Percentiles rank a stretch among this genome's conserved stretches.
Conservation (phyloP, 1,284 basidiomycete genomes). For the Apiotrichum gamsii region DNA sequence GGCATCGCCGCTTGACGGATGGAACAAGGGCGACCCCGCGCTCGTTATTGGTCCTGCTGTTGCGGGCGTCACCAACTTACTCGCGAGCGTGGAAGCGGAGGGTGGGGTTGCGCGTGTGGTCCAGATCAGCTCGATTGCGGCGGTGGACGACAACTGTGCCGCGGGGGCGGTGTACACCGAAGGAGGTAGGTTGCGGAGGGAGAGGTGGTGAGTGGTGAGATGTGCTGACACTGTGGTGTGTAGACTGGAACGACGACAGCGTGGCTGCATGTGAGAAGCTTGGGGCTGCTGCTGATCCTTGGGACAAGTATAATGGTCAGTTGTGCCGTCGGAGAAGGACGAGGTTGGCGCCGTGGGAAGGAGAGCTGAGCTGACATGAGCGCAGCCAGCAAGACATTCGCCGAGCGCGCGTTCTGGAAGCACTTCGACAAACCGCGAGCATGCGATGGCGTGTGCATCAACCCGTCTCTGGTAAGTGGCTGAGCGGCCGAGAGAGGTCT, state of each 20-base stretch:
- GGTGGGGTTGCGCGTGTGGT: background rate
- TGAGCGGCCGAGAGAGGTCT: no score
- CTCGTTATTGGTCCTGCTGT: background rate
- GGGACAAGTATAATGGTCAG: slow-evolving; percentile 49
- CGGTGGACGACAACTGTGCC: background rate
- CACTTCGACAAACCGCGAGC: slow-evolving; percentile 53
- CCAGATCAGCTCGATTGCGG: background rate
- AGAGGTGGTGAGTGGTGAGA: background rate
- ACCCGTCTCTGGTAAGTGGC: slow-evolving; percentile 52
- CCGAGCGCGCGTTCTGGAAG: slow-evolving; percentile 50
- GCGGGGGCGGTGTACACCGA: background rate
- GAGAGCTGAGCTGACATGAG: background rate
- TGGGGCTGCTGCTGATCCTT: slow-evolving; percentile 47
- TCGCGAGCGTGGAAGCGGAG: background rate
- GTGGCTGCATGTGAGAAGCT: background rate
- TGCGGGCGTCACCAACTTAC: background rate
- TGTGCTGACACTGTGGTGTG: no score
- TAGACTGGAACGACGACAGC: slow-evolving; percentile 1
- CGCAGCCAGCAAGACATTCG: slow-evolving; percentile 55
- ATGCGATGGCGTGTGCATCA: slow-evolving; percentile 56
- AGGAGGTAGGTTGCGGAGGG: background rate
- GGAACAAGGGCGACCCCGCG: background rate
- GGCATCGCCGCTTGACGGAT: background rate
- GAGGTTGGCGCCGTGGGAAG: no score
- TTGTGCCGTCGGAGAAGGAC: no score